A percentile compares a stretch with the other conserved stretches of the same genome.
These are phyloP conservation scores for Coelastrella sp. DNA, from an alignment of 139 green algal genomes.

Conservation along the genomic window DNA sequence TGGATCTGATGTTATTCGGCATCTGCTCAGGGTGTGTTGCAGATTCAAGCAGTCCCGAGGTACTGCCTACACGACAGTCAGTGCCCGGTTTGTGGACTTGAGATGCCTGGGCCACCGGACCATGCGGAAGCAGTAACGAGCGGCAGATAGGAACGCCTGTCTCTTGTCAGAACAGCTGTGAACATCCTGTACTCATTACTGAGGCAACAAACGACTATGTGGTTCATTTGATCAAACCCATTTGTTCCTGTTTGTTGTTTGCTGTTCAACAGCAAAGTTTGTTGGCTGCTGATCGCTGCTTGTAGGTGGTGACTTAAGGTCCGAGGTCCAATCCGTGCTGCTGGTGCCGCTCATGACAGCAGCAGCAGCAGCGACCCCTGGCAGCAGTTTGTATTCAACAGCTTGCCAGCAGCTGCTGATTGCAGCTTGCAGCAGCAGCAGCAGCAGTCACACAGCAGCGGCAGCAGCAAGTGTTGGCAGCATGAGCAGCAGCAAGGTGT, in stretches of 20 bases:
- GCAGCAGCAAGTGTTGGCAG: constrained; percentile 4
- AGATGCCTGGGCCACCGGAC: too few relatives aligned
- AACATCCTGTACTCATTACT: too few relatives aligned
- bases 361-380: not conserved
- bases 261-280: not conserved
- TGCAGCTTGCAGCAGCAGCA: not conserved
- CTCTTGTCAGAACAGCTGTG: too few relatives aligned
- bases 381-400: not conserved
- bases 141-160: too few relatives aligned
- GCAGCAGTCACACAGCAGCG: constrained; percentile 9
- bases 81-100: too few relatives aligned
- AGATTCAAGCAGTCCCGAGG: too few relatives aligned
- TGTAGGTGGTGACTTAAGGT: not conserved
- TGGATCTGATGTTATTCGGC: too few relatives aligned
- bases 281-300: not conserved
- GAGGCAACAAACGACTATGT: too few relatives aligned
- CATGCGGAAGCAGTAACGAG: too few relatives aligned
- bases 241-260: not conserved
- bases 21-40: too few relatives aligned
- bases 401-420: constrained; percentile 29
- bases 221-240: not conserved
- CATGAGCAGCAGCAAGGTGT: constrained; percentile 11
- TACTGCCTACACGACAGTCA: too few relatives aligned
- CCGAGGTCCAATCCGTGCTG: not conserved
- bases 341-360: constrained; percentile 11